phyloP scores from a whole-genome alignment of 305 asterid species.

The Fraxinus ornus region DNA sequence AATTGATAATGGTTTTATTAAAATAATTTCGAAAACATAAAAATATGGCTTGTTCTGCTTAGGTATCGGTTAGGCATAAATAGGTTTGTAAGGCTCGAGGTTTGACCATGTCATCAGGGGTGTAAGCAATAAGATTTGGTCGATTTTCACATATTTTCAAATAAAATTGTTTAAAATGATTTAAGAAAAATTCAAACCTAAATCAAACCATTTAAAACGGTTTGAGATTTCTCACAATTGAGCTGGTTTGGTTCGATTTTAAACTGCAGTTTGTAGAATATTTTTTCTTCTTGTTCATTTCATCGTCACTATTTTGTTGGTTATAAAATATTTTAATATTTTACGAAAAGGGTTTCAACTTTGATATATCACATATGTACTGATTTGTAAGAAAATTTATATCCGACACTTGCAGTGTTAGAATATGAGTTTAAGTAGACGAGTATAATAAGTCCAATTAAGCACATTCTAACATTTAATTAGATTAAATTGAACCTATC shows the following conservation, averaged over 20 bases:
- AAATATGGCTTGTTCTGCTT: neutral
- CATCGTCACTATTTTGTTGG: too few species aligned
- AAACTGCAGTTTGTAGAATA: too few species aligned
- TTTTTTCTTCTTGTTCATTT: neutral
- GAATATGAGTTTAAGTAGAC: neutral
- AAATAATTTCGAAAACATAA: neutral
- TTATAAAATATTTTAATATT: too few species aligned
- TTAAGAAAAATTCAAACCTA: neutral
- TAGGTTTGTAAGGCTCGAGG: neutral
- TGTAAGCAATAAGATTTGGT: neutral
- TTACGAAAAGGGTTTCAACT: neutral
- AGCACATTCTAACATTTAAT: neutral
- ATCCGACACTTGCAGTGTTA: neutral
- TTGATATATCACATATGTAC: neutral
- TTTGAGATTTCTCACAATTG: neutral
- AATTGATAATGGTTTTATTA: neutral
- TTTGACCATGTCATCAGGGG: neutral
- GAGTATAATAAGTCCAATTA: neutral
- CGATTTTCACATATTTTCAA: neutral
- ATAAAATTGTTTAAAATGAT: too few species aligned
- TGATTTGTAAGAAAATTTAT: neutral
- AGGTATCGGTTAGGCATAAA: neutral
- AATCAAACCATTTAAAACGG: neutral
- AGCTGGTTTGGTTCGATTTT: neutral
- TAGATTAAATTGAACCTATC: neutral